A percentile compares a stretch with the other conserved stretches of the same genome.
Conservation (phyloP, 225 moss, liverwort and hornwort genomes). For the Bryoerythrophyllum caledonicum region DNA sequence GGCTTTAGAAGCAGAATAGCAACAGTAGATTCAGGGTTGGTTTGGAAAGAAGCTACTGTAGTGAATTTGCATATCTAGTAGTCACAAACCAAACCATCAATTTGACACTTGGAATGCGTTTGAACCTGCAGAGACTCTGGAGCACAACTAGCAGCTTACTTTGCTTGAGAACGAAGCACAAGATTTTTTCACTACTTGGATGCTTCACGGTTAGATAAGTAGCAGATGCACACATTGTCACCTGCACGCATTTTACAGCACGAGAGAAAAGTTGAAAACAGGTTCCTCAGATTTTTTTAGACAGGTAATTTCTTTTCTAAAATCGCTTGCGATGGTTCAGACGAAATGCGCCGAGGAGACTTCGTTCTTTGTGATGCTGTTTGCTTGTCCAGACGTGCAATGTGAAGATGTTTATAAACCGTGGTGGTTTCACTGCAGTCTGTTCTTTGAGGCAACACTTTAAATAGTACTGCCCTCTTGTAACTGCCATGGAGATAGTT, state of each 20-base stretch:
- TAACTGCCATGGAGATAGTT: too few species aligned
- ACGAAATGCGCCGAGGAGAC: too few species aligned
- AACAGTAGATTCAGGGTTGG: not conserved
- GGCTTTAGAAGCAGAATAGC: not conserved
- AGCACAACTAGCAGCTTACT: not conserved
- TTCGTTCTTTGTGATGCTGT: too few species aligned
- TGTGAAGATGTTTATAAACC: too few species aligned
- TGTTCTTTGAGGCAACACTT: too few species aligned
- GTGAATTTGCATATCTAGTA: not conserved
- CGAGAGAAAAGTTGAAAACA: too few species aligned
- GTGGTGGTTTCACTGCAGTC: too few species aligned
- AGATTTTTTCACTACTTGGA: slow-evolving; percentile 6
- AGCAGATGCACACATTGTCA: not conserved
- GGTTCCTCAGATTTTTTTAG: too few species aligned
- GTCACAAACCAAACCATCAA: slow-evolving; percentile 13
- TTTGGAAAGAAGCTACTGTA: not conserved
- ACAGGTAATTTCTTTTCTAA: too few species aligned
- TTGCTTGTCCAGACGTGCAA: too few species aligned
- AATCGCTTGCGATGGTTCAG: too few species aligned
- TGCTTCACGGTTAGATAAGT: slow-evolving; percentile 2
- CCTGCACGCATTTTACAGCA: not conserved
- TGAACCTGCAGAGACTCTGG: slow-evolving; percentile 27
- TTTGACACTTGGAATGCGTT: slow-evolving; percentile 13
- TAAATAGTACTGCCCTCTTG: too few species aligned
- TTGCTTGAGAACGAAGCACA: slow-evolving; percentile 10